Evolutionary conservation across 768 basidiomycete genomes (phyloP).

Genomic region (Candolleomyces eurysporus): DNA sequence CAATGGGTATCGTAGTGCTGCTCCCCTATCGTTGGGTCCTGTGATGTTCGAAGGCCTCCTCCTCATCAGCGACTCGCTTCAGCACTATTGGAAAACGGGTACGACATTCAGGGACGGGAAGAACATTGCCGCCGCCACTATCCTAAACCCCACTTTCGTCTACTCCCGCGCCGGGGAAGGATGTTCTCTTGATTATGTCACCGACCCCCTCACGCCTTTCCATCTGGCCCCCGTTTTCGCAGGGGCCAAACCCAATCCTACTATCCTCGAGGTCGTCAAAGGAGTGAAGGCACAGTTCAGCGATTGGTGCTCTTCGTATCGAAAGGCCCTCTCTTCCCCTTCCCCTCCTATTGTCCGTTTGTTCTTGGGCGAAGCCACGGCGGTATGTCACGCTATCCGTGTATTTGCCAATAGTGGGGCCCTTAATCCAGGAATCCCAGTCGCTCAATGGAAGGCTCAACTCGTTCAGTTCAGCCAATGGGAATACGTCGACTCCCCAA

Average conservation of each 20-base stretch:
- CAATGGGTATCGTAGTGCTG: constrained; percentile 1
- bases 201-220: constrained; percentile 40
- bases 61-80: constrained; percentile 19
- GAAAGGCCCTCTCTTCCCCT: constrained; percentile 10
- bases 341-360: constrained; percentile 31
- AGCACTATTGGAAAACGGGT: constrained; percentile 41
- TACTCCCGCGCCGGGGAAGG: constrained; percentile 37
- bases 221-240: constrained; percentile 34
- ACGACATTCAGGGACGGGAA: constrained; percentile 22
- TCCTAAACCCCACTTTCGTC: constrained; percentile 47
- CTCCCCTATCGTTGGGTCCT: constrained; percentile 36
- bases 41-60: constrained; percentile 17
- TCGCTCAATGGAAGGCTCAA: constrained; percentile 8
- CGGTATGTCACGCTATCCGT: constrained; percentile 36
- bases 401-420: constrained; percentile 12
- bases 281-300: constrained; percentile 14
- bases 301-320: constrained; percentile 7
- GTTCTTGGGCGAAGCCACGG: constrained; percentile 38
- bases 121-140: constrained; percentile 13
- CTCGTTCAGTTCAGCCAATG: neutral
- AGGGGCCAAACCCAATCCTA: neutral
- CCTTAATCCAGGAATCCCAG: constrained; percentile 19
- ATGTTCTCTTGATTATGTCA: constrained; percentile 43
- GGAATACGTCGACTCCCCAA: neutral
- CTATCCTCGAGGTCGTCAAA: constrained; percentile 2